Conservation (phyloP, 1,139 yeast species). For the Spathaspora sp. region DNA sequence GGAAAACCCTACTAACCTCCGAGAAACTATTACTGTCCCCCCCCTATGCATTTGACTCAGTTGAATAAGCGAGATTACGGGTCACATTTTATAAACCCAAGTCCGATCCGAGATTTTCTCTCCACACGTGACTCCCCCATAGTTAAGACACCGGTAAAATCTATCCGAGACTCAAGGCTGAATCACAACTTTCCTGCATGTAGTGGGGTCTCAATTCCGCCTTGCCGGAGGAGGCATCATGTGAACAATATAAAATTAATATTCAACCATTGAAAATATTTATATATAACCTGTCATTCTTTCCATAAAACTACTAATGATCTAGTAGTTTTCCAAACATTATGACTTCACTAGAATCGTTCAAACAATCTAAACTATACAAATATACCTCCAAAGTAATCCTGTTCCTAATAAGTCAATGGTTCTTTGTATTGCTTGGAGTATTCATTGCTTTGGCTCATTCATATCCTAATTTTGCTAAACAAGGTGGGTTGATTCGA, state of each 20-base stretch:
- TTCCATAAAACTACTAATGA: not conserved
- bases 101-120: conserved; percentile 5
- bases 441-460: conserved; percentile 73
- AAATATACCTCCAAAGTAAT: conserved; percentile 17
- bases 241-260: too few species aligned
- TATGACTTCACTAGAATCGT: not conserved
- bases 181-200: not conserved
- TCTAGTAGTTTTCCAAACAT: not conserved
- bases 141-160: conserved; percentile 2
- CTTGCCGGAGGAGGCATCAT: not conserved
- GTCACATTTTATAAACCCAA: not conserved
- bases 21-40: too few species aligned
- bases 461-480: conserved; percentile 78
- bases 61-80: too few species aligned
- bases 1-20: too few species aligned
- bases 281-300: not conserved
- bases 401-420: conserved; percentile 40
- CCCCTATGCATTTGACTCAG: too few species aligned
- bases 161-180: not conserved
- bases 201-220: not conserved
- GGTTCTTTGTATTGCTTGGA: conserved; percentile 78
- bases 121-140: conserved; percentile 5
- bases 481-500: conserved; percentile 73
- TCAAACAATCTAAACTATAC: conserved; percentile 11
- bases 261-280: too few species aligned